Percentiles rank a stretch among this genome's conserved stretches.
Conservation (phyloP, 495 filamentous ascomycete species). For the Xylaria bambusicola region DNA sequence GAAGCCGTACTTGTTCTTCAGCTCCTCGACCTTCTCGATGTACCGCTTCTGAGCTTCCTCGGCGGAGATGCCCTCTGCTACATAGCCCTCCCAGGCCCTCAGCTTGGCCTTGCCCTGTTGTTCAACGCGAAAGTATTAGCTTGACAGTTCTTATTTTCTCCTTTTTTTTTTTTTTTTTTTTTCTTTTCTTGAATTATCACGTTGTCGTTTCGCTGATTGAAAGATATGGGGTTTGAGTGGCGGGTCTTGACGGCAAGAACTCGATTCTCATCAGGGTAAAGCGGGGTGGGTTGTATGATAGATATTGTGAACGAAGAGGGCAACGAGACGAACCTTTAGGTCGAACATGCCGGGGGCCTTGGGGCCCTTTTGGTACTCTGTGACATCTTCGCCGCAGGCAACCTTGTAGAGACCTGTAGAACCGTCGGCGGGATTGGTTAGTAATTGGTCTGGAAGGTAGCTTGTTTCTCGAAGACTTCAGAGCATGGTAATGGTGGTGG, state of each 20-base stretch:
- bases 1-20: constrained; percentile 70
- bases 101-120: constrained; percentile 75
- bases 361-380: constrained; percentile 34
- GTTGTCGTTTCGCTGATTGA: no score
- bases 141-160: neutral
- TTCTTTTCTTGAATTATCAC: no score
- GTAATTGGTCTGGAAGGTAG: no score
- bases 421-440: neutral
- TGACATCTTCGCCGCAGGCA: constrained; percentile 50
- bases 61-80: constrained; percentile 57
- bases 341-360: constrained; percentile 50
- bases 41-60: constrained; percentile 74
- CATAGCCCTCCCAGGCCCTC: constrained; percentile 68
- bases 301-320: neutral
- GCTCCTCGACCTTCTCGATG: constrained; percentile 64
- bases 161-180: no score
- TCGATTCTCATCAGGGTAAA: neutral
- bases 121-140: neutral
- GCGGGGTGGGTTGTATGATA: neutral
- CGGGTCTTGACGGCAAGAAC: neutral
- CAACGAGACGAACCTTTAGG: constrained; percentile 54
- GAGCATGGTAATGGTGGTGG: no score
- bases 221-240: no score
- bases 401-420: constrained; percentile 56
- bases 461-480: no score